phyloP scores from a whole-genome alignment of 805 yeast genomes.

The Maudiozyma barnettii region DNA sequence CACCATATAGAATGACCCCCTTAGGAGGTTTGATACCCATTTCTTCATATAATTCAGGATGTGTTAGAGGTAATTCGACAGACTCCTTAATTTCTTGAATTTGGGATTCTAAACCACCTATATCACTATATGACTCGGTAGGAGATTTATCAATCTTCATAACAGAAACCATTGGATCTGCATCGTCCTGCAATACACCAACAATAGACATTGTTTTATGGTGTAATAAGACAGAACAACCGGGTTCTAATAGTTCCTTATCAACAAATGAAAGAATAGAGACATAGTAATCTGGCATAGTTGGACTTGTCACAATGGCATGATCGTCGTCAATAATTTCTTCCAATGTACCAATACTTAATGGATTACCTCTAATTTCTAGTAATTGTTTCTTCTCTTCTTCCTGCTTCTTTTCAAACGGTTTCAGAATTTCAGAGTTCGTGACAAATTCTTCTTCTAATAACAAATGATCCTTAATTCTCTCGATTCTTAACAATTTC shows the following conservation, averaged over 20 bases:
- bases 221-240: slow-evolving; percentile 89
- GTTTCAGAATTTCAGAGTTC: slow-evolving; percentile 88
- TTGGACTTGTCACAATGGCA: slow-evolving; percentile 91
- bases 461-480: slow-evolving; percentile 91
- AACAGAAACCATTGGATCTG: slow-evolving; percentile 95
- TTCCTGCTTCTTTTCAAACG: slow-evolving; percentile 91
- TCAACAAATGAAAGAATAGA: slow-evolving; percentile 94
- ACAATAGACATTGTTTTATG: slow-evolving; percentile 93
- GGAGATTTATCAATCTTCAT: slow-evolving; percentile 98
- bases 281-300: slow-evolving; percentile 96
- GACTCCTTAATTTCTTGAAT: slow-evolving; percentile 97
- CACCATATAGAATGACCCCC: slow-evolving; percentile 94
- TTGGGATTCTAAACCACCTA: slow-evolving; percentile 92
- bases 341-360: slow-evolving; percentile 92
- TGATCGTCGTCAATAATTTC: slow-evolving; percentile 98
- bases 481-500: slow-evolving; percentile 82
- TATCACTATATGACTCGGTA: slow-evolving; percentile 90
- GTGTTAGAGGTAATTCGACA: slow-evolving; percentile 90
- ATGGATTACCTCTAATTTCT: slow-evolving; percentile 91
- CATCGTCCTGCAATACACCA: slow-evolving; percentile 97
- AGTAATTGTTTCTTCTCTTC: slow-evolving; percentile 94
- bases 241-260: slow-evolving; percentile 91
- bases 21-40: slow-evolving; percentile 99
- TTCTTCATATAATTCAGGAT: slow-evolving; percentile 94
- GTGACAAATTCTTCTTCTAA: slow-evolving; percentile 94